Evolutionary conservation across 1,139 yeast species (phyloP), one percentile per base, ranked within the genome.

Genomic region (Suhomyces panamericanus): DNA sequence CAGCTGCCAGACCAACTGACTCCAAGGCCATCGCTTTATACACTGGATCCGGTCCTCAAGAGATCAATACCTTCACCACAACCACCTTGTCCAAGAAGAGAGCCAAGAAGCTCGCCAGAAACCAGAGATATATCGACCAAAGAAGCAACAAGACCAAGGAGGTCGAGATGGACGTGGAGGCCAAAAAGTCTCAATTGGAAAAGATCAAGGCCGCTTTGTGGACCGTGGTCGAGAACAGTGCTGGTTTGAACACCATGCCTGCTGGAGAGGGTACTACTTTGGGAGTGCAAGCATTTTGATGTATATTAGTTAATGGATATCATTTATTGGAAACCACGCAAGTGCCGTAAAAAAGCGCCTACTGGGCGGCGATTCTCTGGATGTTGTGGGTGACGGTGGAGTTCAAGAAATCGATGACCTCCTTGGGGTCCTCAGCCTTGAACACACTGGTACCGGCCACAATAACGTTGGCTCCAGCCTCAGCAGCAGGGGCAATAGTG

Each of bases 401-500:
- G 58, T 91, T 81, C 72, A 91, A 73, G 53, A 75, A 74, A 41
- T 71, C 70, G 54, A 91, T 90, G 56, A 88, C 85, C 51, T 80
- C 85, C 26, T 69, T 71, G 15, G 97, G 96, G 54, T 85, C 85
- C 6, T 76, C 72, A 12, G 97, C 95, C 52, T 84, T 83, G 70
- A 90, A 93, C 14, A 91, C 95, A 42, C 96, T 80, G 14, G 99
- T 93, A 35, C 99, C 99, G 2, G 99, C 98, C 43, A 93, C 99
- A 62, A 95, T 91, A 39, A 93, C 97, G 64, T 93, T 93, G 43
- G 99, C 99, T 46, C 98, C 98, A 10, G 97, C 97, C 47, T 77
- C 76, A 17, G 98, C 96, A 46, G 97, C 97, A 31, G 77, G 77
- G 43, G 81, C 86, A 44, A 89, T 82, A 6, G 95, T 93, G 40